Percentiles rank a stretch among this genome's conserved stretches.
phyloP scores from a whole-genome alignment of 2,329 filamentous ascomycete genomes.

The Apiospora pterosperma region DNA sequence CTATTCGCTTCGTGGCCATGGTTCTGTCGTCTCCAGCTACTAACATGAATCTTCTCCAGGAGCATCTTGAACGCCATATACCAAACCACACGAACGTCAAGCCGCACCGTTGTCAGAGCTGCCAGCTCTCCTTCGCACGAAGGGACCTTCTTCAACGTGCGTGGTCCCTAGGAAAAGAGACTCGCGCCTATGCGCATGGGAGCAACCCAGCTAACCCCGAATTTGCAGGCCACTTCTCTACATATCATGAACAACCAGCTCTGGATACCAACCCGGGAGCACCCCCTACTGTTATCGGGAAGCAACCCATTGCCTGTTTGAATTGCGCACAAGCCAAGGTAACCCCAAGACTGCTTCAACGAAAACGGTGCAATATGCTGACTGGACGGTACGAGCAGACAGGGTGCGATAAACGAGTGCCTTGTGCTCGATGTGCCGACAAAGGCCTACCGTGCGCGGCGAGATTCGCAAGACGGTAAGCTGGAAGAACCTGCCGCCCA shows the following conservation, averaged over 20 bases:
- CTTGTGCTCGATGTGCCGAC: conserved; percentile 45
- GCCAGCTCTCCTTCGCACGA: conserved; percentile 47
- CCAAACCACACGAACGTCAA: conserved; percentile 54
- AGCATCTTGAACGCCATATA: conserved; percentile 54
- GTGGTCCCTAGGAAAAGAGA: conserved; percentile 25
- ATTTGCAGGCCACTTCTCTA: conserved; percentile 26
- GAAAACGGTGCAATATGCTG: not conserved
- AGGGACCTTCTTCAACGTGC: conserved; percentile 51
- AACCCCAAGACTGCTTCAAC: not conserved
- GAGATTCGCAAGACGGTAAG: conserved; percentile 40
- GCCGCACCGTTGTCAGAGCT: conserved; percentile 46
- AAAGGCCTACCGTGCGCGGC: conserved; percentile 46
- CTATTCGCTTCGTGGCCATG: not conserved
- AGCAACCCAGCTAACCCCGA: conserved; percentile 34
- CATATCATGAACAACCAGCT: conserved; percentile 16
- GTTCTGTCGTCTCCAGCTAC: not conserved
- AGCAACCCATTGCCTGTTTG: conserved; percentile 45
- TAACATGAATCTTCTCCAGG: conserved; percentile 25
- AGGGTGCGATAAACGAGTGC: conserved; percentile 47
- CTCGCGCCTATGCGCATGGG: not conserved
- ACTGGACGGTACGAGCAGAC: conserved; percentile 33
- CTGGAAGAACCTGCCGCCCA: too few relatives aligned
- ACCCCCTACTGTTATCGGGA: conserved; percentile 28
- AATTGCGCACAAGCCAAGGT: conserved; percentile 41
- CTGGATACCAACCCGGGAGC: not conserved